Evolutionary conservation across 768 basidiomycete genomes (phyloP).

Genomic region (Lanmaoa pseudosensibilis): DNA sequence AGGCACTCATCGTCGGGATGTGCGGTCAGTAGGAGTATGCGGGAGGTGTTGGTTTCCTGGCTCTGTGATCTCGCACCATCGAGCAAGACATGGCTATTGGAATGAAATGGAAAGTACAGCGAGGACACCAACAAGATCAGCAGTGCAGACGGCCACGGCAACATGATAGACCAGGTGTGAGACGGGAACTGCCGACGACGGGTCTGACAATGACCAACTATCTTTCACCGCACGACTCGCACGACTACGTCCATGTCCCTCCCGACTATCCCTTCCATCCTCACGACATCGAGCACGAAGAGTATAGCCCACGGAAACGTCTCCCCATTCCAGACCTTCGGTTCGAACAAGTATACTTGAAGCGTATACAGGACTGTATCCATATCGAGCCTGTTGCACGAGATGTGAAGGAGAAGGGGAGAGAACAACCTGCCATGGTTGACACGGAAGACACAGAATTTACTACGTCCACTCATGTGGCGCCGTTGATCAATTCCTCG

Average conservation of each 20-base stretch:
- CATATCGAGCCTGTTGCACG: conserved; percentile 36
- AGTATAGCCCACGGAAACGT: conserved; percentile 31
- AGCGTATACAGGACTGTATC: conserved; percentile 55
- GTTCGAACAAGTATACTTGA: conserved; percentile 71
- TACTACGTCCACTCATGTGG: conserved; percentile 27
- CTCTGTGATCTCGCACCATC: not conserved
- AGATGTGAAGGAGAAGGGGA: conserved; percentile 33
- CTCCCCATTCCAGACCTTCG: conserved; percentile 75
- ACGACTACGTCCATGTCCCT: conserved; percentile 16
- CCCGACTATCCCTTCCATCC: conserved; percentile 21
- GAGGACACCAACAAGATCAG: conserved; percentile 21
- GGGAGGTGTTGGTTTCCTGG: conserved; percentile 5
- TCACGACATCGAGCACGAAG: conserved; percentile 16
- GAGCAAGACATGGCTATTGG: conserved; percentile 24
- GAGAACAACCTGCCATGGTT: conserved; percentile 19
- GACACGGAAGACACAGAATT: conserved; percentile 24
- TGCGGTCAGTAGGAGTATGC: conserved; percentile 75
- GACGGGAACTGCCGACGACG: conserved; percentile 23
- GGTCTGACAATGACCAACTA: conserved; percentile 24
- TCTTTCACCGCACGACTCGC: conserved; percentile 9
- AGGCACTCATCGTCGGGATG: conserved; percentile 95
- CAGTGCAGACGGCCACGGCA: conserved; percentile 17
- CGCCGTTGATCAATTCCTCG: conserved; percentile 28
- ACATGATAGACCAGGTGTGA: conserved; percentile 5
- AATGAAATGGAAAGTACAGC: conserved; percentile 27